Percentiles rank a stretch among this genome's conserved stretches.
Evolutionary conservation across 2,329 filamentous ascomycete species (phyloP).

Genomic region (Metarhizium anisopliae): DNA sequence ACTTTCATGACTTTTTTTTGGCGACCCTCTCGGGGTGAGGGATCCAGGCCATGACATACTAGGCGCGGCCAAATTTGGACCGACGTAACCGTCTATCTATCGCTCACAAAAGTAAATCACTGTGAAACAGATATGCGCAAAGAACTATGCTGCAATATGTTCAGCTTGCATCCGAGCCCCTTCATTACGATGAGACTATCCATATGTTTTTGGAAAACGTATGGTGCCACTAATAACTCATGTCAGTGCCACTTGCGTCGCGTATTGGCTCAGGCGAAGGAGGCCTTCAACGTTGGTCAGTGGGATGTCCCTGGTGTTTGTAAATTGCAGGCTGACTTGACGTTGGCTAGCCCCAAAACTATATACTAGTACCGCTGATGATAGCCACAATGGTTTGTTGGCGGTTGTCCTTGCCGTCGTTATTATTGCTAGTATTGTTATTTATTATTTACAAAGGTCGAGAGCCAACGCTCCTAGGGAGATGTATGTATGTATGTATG

Average conservation of each 20-base stretch:
- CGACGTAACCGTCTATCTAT: neutral
- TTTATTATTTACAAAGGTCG: neutral
- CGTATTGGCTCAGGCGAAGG: neutral
- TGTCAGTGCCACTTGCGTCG: neutral
- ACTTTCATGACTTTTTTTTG: too few species aligned
- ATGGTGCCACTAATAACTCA: neutral
- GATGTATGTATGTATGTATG: neutral
- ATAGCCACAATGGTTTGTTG: neutral
- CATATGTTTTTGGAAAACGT: neutral
- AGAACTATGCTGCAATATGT: neutral
- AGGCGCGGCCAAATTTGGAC: neutral
- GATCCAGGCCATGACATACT: neutral
- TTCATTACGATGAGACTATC: neutral
- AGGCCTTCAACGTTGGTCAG: neutral
- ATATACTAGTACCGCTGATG: neutral
- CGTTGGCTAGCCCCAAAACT: neutral
- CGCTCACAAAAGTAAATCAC: neutral
- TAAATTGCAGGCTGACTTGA: neutral
- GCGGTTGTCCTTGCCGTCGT: neutral
- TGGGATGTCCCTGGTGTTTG: neutral
- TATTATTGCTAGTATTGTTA: neutral
- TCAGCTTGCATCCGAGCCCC: neutral
- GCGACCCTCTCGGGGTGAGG: too few species aligned
- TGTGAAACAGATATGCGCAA: neutral
- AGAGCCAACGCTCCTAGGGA: neutral